Conservation (phyloP, 2,329 filamentous ascomycete species). For the Diplodia mutila region DNA sequence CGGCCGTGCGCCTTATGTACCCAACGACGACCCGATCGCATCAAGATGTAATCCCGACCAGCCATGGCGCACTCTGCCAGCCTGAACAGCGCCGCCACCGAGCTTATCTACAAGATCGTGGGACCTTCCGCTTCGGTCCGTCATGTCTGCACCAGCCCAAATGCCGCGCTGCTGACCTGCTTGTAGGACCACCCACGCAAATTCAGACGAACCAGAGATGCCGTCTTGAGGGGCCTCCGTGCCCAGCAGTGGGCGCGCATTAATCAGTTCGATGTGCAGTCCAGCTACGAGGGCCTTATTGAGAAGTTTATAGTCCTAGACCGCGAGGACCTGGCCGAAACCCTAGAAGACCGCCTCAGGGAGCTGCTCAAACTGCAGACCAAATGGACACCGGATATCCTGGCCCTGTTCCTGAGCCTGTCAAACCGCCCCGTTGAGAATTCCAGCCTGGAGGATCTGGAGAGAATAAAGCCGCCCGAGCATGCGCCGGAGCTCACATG, state of each 20-base stretch:
- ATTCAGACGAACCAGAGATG: slow-evolving; percentile 44
- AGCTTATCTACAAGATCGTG: slow-evolving; percentile 69
- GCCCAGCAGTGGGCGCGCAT: slow-evolving; percentile 49
- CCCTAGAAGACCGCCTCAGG: slow-evolving; percentile 61
- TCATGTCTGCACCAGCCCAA: neutral
- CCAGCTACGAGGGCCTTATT: slow-evolving; percentile 59
- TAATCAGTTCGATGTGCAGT: slow-evolving; percentile 54
- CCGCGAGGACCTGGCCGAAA: slow-evolving; percentile 77
- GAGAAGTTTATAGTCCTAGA: slow-evolving; percentile 85
- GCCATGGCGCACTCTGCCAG: slow-evolving; percentile 72
- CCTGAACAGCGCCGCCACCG: slow-evolving; percentile 67
- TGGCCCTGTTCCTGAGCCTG: slow-evolving; percentile 78
- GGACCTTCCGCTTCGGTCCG: slow-evolving; percentile 41
- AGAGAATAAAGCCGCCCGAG: slow-evolving; percentile 55
- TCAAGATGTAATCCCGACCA: neutral
- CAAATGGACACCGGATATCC: slow-evolving; percentile 76
- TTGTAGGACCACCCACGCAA: slow-evolving; percentile 27
- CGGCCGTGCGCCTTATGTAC: slow-evolving; percentile 1
- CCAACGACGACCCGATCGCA: slow-evolving; percentile 11
- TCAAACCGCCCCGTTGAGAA: slow-evolving; percentile 79
- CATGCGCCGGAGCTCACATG: slow-evolving; percentile 65
- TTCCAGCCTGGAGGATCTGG: slow-evolving; percentile 66
- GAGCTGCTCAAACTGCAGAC: slow-evolving; percentile 59
- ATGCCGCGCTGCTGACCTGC: slow-evolving; percentile 27
- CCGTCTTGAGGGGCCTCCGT: slow-evolving; percentile 45